Evolutionary conservation across 2,329 filamentous ascomycete species (phyloP).

Genomic region (Claviceps africana): DNA sequence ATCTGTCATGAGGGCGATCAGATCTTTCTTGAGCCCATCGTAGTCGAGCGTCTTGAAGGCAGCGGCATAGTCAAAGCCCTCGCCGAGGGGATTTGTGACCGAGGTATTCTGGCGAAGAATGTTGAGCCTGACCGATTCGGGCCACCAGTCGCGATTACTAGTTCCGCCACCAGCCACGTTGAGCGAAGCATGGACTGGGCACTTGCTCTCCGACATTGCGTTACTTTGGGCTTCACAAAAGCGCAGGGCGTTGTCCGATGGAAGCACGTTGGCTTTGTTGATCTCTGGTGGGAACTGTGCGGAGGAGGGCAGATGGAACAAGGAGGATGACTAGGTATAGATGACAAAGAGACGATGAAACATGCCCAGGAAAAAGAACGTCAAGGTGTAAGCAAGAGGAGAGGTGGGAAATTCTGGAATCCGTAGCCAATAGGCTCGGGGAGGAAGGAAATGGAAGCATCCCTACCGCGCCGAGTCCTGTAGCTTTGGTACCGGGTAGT

Average conservation of each 20-base stretch:
- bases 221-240: not conserved
- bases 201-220: slow-evolving; percentile 18
- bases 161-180: slow-evolving; percentile 49
- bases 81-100: slow-evolving; percentile 47
- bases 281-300: not conserved
- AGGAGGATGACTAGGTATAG: not conserved
- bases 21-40: slow-evolving; percentile 58
- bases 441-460: too few relatives aligned
- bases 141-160: slow-evolving; percentile 61
- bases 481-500: too few relatives aligned
- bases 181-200: slow-evolving; percentile 15
- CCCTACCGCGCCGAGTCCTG: too few relatives aligned
- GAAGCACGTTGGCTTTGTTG: not conserved
- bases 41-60: slow-evolving; percentile 53
- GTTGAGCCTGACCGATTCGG: slow-evolving; percentile 50
- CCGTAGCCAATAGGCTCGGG: too few relatives aligned
- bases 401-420: too few relatives aligned
- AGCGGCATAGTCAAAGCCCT: slow-evolving; percentile 56
- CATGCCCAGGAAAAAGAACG: not conserved
- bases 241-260: not conserved
- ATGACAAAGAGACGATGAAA: not conserved
- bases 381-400: not conserved
- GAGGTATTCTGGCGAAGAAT: slow-evolving; percentile 59
- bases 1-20: slow-evolving; percentile 58
- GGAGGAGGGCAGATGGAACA: not conserved